Conservation (phyloP, 2,329 filamentous ascomycete genomes). For the Penicillium sp. region DNA sequence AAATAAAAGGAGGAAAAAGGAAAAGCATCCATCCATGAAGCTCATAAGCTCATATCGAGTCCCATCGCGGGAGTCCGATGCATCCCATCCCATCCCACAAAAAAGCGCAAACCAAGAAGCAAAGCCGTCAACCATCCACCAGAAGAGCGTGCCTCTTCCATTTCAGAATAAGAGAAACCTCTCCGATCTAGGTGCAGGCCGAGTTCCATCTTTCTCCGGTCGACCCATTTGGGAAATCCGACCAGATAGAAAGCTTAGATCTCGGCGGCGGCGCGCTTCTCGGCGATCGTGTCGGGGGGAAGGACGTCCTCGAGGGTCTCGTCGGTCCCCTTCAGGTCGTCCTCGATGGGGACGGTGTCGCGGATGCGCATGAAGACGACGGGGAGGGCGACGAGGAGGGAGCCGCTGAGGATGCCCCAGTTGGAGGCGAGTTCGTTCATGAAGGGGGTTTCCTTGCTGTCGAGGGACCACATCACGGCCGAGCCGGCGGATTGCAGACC, state of each 20-base stretch:
- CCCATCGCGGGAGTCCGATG: not conserved
- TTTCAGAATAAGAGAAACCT: no score
- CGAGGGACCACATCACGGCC: conserved; percentile 62
- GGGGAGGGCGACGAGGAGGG: conserved; percentile 71
- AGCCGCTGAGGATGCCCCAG: conserved; percentile 70
- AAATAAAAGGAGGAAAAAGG: not conserved
- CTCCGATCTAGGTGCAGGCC: no score
- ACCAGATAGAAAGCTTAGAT: conserved; percentile 5
- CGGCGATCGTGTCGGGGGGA: conserved; percentile 21
- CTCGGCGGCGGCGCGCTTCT: conserved; percentile 9
- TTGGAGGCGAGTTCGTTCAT: conserved; percentile 69
- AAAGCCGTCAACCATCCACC: no score
- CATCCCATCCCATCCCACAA: no score
- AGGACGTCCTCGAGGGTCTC: conserved; percentile 74
- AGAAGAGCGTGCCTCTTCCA: no score
- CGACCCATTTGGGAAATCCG: no score
- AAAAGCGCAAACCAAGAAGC: no score
- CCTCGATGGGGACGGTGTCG: conserved; percentile 72
- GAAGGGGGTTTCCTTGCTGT: conserved; percentile 62
- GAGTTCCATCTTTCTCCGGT: no score
- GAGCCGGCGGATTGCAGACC: conserved; percentile 80
- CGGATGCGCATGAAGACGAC: conserved; percentile 75
- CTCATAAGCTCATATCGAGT: not conserved
- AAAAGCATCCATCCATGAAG: not conserved
- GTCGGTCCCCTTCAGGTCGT: conserved; percentile 79